Evolutionary conservation across 495 filamentous ascomycete genomes (phyloP), one percentile per base, ranked within the genome.

Genomic region (Aspergillus nanangensis): DNA sequence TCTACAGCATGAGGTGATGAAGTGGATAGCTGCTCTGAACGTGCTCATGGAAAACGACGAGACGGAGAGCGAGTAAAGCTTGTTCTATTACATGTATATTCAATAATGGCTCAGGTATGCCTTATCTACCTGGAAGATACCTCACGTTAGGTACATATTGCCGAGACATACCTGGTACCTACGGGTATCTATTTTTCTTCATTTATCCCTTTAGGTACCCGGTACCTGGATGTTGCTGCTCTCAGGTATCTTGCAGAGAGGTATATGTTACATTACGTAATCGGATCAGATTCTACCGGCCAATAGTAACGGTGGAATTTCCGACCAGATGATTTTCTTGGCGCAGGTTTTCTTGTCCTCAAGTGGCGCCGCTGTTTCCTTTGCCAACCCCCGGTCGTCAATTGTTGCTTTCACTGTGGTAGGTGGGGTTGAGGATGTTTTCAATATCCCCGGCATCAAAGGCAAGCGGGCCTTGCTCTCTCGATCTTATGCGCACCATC

Each of bases 1-100:
- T 17, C 61, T 97, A 45, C 84, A 89, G 41, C 81, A 91, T 57
- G 79, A 79, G 43, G 72, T 96, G 8, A 72, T 63, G 43, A 68
- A 83, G 44, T 83, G 82, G 57, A 76, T 88, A 47, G 63, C 76
- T 53, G 84, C 84, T n/a, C 62, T 97, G 58, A 82, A 76, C 23
- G 79, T 90, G 32, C 88, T 96, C 1, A 89, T 91, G 84, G 87
- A 82, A 3, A 77, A 79, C 65, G 57, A 72, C 9, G 69, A 72
- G 41, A 63, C 58, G 8, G 69, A 72, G 41, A 69, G 66, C 38
- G 70, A 73, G 19, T 20, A 38, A 18, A 54, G 55, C 35, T 42
- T 17, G n/a, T n/a, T n/a, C n/a, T n/a, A n/a, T n/a, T n/a, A n/a
- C 18, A 42, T 29, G 21, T 19, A 8, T 13, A 31, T n/a, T 14